A percentile compares a stretch with the other conserved stretches of the same genome.
phyloP scores from a whole-genome alignment of 2,329 filamentous ascomycete genomes.

The Penicillium brevicompactum region DNA sequence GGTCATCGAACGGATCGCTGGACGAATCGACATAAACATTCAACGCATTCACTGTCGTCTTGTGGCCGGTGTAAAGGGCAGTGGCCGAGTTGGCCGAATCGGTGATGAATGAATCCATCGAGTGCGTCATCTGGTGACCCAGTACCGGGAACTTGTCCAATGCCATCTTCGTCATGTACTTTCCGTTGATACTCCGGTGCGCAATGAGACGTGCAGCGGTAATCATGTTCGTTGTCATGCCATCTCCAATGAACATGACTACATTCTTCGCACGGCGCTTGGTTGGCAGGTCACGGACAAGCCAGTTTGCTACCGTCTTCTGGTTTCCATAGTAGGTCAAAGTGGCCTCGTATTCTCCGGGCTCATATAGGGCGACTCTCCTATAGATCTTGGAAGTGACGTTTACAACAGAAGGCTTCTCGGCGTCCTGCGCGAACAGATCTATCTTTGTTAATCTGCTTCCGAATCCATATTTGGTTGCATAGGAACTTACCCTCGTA shows the following conservation, averaged over 20 bases:
- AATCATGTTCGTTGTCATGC: conserved; percentile 56
- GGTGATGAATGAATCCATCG: conserved; percentile 81
- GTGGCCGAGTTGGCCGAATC: conserved; percentile 85
- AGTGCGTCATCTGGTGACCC: conserved; percentile 88
- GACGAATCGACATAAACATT: conserved; percentile 81
- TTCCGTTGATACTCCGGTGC: conserved; percentile 82
- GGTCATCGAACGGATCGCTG: conserved; percentile 73
- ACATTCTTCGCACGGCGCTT: conserved; percentile 81
- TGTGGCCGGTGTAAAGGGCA: conserved; percentile 80
- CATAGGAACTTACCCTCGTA: conserved; percentile 62
- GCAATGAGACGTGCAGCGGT: conserved; percentile 74
- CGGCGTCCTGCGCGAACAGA: conserved; percentile 73
- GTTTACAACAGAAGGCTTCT: conserved; percentile 72
- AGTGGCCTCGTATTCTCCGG: conserved; percentile 76
- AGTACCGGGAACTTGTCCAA: conserved; percentile 84
- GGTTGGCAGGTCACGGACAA: conserved; percentile 69
- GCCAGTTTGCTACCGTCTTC: conserved; percentile 74
- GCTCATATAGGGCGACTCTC: conserved; percentile 73
- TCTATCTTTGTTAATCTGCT: conserved; percentile 47
- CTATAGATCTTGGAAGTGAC: conserved; percentile 80
- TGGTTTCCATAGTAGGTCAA: conserved; percentile 73
- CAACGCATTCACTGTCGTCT: conserved; percentile 79
- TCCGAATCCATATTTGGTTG: neutral
- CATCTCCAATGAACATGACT: conserved; percentile 78
- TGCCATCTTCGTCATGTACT: conserved; percentile 73